Evolutionary conservation across 2,329 filamentous ascomycete species (phyloP), one percentile per base, ranked within the genome.

Genomic region (Clonostachys sp.): DNA sequence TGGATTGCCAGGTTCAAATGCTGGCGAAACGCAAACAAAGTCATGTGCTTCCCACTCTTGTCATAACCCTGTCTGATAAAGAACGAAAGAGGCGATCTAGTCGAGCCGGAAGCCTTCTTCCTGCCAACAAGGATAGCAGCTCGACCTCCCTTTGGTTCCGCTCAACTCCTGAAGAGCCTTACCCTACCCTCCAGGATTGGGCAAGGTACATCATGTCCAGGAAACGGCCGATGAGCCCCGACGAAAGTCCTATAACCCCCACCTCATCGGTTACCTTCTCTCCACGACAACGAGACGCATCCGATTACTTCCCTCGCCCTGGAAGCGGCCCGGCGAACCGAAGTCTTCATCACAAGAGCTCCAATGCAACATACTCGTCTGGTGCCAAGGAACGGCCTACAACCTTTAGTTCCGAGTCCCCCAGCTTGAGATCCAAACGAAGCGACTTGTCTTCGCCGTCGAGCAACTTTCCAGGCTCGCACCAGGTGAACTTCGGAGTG

Each of bases 81-180:
- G 68, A 82, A 52, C 76, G 80, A 47, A 86, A 84, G 56, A 77
- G 83, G 44, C 74, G 83, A 50, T 86, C 83, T 42, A 86, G 82
- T 54, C 74, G 82, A 50, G 79, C 83, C 5, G 75, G 78, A 5
- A 78, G 78, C 4, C 66, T 86, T 18, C 75, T 73, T 16, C 61
- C 74, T 10, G 62, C 68, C 7, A 73, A 65, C 48, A 81, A 77
- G 57, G 76, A 81, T 14, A 64, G 71, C 2, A 62, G 66, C 9
- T 65, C 72, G 4, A 71, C 67, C 9, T 74, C 72, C 0, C 61
- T 86, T 4, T 77, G 76, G 65, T 85, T 86, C 51, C 78, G 83
- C 34, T 66, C 72, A 0, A 66, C 73, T 14, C 62, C 67, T 5
- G 78, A 84, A 16, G 77, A 82, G 47, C 68, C 70, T 38, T 67